Conservation (phyloP, 208 protist species). For the Acanthamoeba rhysodes region DNA sequence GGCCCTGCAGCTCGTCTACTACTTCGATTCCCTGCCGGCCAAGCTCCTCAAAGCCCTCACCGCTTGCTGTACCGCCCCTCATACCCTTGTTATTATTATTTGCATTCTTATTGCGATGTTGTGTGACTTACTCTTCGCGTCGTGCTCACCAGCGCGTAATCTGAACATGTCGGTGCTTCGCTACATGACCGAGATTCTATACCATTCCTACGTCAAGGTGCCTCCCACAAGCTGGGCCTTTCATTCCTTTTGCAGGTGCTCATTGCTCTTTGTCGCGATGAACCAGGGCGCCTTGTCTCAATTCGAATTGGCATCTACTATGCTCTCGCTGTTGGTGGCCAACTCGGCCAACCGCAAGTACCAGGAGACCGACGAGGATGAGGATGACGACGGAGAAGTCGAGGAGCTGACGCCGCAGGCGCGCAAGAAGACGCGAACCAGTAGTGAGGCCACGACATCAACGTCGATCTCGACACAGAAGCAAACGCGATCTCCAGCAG, state of each 20-base stretch:
- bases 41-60: conserved; percentile 68
- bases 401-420: not conserved
- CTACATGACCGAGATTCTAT: conserved; percentile 67
- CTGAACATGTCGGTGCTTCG: conserved; percentile 14
- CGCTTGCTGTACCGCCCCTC: conserved; percentile 30
- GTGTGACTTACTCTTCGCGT: not conserved
- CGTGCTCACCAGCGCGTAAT: not conserved
- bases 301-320: conserved; percentile 21
- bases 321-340: conserved; percentile 43
- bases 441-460: not conserved
- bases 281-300: conserved; percentile 7
- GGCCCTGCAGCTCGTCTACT: conserved; percentile 41
- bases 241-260: not conserved
- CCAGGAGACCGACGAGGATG: not conserved
- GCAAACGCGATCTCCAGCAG: not conserved
- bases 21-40: conserved; percentile 2
- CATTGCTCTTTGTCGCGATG: not conserved
- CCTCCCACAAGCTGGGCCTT: too few relatives aligned
- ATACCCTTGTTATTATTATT: not conserved
- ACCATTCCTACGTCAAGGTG: conserved; percentile 32
- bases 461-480: too few relatives aligned
- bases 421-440: conserved; percentile 5
- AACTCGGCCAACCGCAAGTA: conserved; percentile 41
- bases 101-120: not conserved
- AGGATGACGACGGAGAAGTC: not conserved